Evolutionary conservation across 2,329 filamentous ascomycete species (phyloP).

Genomic region (Fusarium caatingaense): DNA sequence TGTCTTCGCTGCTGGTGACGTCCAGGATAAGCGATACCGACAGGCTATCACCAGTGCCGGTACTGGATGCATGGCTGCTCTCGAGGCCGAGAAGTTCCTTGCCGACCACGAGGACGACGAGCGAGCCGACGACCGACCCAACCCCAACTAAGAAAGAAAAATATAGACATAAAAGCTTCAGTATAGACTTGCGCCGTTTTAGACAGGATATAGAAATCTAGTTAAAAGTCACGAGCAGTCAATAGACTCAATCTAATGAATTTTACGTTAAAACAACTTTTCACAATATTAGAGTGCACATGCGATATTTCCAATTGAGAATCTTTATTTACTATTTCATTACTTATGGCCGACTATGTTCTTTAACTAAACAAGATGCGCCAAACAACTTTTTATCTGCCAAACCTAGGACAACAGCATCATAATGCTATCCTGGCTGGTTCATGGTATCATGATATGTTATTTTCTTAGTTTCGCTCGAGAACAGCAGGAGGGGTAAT

Average conservation of each 20-base stretch:
- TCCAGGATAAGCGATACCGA: slow-evolving; percentile 98
- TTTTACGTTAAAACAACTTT: not conserved
- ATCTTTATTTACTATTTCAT: slow-evolving; percentile 23
- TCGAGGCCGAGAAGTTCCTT: slow-evolving; percentile 95
- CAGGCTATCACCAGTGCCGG: slow-evolving; percentile 98
- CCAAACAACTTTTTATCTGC: slow-evolving; percentile 18
- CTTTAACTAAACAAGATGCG: not conserved
- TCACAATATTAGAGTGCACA: not conserved
- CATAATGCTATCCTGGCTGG: slow-evolving; percentile 28
- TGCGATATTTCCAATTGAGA: not conserved
- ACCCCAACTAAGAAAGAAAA: slow-evolving; percentile 24
- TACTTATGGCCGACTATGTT: slow-evolving; percentile 4
- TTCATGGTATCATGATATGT: slow-evolving; percentile 30
- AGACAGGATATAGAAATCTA: slow-evolving; percentile 39
- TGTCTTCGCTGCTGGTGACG: slow-evolving; percentile 96
- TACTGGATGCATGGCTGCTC: slow-evolving; percentile 92
- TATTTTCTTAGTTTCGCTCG: slow-evolving; percentile 54
- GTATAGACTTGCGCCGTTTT: slow-evolving; percentile 40
- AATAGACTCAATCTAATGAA: slow-evolving; percentile 27
- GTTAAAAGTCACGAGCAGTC: slow-evolving; percentile 30
- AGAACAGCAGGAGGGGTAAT: slow-evolving; percentile 65
- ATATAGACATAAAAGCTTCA: slow-evolving; percentile 23
- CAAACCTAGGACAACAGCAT: slow-evolving; percentile 24
- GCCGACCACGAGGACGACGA: slow-evolving; percentile 71
- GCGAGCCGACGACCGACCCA: slow-evolving; percentile 27